Conservation (phyloP, 129 eudicot genomes). For the Helichrysum umbraculigerum region DNA sequence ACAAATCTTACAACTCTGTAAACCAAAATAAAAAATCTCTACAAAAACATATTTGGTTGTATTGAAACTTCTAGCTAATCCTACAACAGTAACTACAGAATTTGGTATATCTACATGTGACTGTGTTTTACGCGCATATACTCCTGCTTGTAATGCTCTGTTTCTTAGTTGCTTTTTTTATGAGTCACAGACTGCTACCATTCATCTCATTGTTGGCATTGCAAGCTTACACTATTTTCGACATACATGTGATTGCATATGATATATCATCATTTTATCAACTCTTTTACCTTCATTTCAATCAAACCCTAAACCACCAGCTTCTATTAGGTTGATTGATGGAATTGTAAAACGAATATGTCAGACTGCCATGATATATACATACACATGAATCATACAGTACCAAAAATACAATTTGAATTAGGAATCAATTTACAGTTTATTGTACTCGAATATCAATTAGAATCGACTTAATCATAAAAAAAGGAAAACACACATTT, state of each 20-base stretch:
- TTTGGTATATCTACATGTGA: background rate
- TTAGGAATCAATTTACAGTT: too few species aligned
- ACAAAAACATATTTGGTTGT: background rate
- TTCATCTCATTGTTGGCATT: slow-evolving; percentile 14
- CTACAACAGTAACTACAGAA: slow-evolving; percentile 1
- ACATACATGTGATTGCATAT: background rate
- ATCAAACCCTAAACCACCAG: background rate
- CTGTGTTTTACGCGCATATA: background rate
- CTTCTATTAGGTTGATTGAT: background rate
- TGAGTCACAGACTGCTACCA: too few species aligned
- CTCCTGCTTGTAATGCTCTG: slow-evolving; percentile 11
- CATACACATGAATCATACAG: background rate
- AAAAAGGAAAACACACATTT: too few species aligned
- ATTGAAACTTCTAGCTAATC: background rate
- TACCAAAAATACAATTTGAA: too few species aligned
- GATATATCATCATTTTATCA: background rate
- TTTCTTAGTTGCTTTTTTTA: too few species aligned
- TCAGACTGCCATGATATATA: background rate
- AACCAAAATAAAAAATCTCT: background rate
- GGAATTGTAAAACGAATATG: background rate
- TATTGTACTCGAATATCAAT: too few species aligned
- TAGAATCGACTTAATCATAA: too few species aligned
- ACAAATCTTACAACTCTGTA: background rate
- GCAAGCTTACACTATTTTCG: background rate
- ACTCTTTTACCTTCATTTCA: background rate